Evolutionary conservation across 768 basidiomycete species (phyloP).

Genomic region (Boletus vinaceobasis): DNA sequence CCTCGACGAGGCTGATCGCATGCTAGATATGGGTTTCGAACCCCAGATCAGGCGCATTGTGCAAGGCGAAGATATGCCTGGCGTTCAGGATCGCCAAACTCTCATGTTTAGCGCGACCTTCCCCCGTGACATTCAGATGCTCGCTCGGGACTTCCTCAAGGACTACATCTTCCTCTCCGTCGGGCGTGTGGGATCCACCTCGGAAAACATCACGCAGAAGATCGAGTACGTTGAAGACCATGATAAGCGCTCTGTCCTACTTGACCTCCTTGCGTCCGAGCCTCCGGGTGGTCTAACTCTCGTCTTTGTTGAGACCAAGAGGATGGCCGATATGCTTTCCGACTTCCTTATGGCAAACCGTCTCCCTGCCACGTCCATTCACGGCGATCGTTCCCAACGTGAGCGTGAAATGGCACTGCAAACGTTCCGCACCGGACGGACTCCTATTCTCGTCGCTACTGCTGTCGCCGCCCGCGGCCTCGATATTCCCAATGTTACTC

Average conservation of each 20-base stretch:
- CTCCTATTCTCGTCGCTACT: slow-evolving; percentile 95
- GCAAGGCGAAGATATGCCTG: slow-evolving; percentile 99
- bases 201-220: slow-evolving; percentile 99
- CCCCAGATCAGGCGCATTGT: slow-evolving; percentile 98
- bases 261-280: slow-evolving; percentile 88
- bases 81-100: slow-evolving; percentile 84
- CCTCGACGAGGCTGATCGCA: slow-evolving; percentile 98
- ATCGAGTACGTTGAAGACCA: slow-evolving; percentile 96
- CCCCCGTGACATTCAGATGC: slow-evolving; percentile 97
- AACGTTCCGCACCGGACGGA: slow-evolving; percentile 92
- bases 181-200: slow-evolving; percentile 96
- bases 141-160: slow-evolving; percentile 93
- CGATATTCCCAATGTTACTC: slow-evolving; percentile 98
- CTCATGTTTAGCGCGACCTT: slow-evolving; percentile 99
- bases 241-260: slow-evolving; percentile 94
- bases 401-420: slow-evolving; percentile 95
- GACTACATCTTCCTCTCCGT: slow-evolving; percentile 99
- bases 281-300: slow-evolving; percentile 73
- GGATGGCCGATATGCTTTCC: slow-evolving; percentile 98
- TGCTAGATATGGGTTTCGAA: slow-evolving; percentile 99
- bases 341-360: slow-evolving; percentile 86
- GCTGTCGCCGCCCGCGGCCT: slow-evolving; percentile 98
- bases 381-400: slow-evolving; percentile 96
- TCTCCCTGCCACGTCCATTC: slow-evolving; percentile 92
- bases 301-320: slow-evolving; percentile 98